phyloP scores from a whole-genome alignment of 2,329 filamentous ascomycete species.

The Aspergillus sp. region DNA sequence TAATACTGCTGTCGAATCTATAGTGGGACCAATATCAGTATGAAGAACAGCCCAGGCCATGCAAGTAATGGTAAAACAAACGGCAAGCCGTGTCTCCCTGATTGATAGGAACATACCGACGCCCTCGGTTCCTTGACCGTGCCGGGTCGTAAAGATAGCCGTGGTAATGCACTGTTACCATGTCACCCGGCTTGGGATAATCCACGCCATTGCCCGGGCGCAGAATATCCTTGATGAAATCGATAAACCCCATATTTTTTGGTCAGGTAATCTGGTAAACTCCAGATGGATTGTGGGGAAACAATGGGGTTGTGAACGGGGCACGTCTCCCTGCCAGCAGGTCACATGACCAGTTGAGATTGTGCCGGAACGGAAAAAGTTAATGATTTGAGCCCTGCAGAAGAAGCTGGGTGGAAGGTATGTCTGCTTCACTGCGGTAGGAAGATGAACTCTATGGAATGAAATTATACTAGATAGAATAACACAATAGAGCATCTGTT shows the following conservation, averaged over 20 bases:
- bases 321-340: too few relatives aligned
- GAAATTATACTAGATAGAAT: too few relatives aligned
- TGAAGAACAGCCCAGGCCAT: background rate
- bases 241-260: slow-evolving; percentile 20
- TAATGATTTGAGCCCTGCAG: too few relatives aligned
- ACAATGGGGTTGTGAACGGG: too few relatives aligned
- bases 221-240: slow-evolving; percentile 25
- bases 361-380: too few relatives aligned
- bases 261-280: too few relatives aligned
- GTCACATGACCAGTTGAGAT: too few relatives aligned
- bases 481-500: too few relatives aligned
- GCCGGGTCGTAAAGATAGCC: slow-evolving; percentile 25
- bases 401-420: too few relatives aligned
- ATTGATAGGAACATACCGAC: slow-evolving; percentile 12
- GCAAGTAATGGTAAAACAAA: background rate
- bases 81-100: background rate
- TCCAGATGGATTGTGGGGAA: too few relatives aligned
- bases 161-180: slow-evolving; percentile 25
- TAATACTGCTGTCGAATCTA: slow-evolving; percentile 26
- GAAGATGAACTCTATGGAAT: too few relatives aligned
- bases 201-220: slow-evolving; percentile 23
- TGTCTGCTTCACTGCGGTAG: too few relatives aligned
- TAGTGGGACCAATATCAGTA: background rate
- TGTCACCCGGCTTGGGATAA: slow-evolving; percentile 21
- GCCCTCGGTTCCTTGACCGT: slow-evolving; percentile 21